These are phyloP conservation scores for Vaccinium myrtillus DNA, from an alignment of 148 eudicot genomes.

Conservation along the genomic window DNA sequence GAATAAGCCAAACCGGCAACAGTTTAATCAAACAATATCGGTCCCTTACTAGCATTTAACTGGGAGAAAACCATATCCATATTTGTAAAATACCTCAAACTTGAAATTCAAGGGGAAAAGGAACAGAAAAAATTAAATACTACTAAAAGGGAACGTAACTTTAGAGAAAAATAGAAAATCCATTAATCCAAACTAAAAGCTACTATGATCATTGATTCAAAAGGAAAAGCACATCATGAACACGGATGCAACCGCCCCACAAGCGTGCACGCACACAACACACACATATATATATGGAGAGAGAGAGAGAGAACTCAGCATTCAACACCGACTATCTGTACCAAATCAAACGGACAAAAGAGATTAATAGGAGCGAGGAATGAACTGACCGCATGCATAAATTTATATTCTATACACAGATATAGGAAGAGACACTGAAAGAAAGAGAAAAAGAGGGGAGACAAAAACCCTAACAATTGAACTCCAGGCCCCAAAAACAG, in stretches of 20 bases:
- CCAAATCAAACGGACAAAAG: background rate
- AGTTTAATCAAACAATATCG: background rate
- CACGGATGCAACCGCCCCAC: too few species aligned
- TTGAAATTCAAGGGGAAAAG: too few species aligned
- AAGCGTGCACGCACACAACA: too few species aligned
- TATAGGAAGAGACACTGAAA: background rate
- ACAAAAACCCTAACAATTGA: background rate
- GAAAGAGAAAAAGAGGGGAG: background rate
- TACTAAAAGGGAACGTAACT: too few species aligned
- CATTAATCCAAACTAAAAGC: too few species aligned
- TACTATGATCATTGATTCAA: too few species aligned
- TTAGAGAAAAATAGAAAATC: too few species aligned
- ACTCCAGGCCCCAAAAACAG: background rate
- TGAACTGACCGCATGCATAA: background rate
- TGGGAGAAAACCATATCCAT: too few species aligned
- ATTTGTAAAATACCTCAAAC: too few species aligned
- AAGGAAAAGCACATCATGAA: too few species aligned
- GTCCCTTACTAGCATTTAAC: background rate
- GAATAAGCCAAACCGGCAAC: background rate
- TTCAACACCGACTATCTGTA: background rate
- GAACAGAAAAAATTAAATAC: too few species aligned
- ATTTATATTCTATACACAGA: background rate
- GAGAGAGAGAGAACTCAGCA: background rate
- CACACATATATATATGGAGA: too few species aligned
- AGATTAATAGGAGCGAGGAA: background rate